Evolutionary conservation across 306 rosid species (phyloP).

Genomic region (Gastrolobium bilobum): DNA sequence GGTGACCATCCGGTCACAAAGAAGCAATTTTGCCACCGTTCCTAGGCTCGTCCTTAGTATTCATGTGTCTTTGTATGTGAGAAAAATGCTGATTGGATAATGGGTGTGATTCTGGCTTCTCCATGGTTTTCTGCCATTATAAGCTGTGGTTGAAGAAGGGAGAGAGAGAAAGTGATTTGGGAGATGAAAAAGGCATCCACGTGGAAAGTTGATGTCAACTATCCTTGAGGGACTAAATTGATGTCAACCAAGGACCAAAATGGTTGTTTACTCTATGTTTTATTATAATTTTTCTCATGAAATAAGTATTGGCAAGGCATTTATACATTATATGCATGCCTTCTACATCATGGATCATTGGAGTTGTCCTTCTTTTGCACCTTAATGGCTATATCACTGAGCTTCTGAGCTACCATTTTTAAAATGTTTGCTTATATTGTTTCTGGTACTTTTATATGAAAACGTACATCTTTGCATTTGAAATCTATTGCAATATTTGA

Average conservation of each 20-base stretch:
- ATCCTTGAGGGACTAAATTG: not conserved
- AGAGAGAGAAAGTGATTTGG: slow-evolving; percentile 11
- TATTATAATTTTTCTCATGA: not conserved
- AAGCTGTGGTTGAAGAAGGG: slow-evolving; percentile 23
- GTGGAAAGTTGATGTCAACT: slow-evolving; percentile 22
- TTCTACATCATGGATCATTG: not conserved
- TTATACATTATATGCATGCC: slow-evolving; percentile 17
- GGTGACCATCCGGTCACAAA: no score
- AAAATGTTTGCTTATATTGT: not conserved
- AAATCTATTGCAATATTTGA: not conserved
- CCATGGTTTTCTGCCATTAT: not conserved
- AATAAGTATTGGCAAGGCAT: not conserved
- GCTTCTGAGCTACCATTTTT: not conserved
- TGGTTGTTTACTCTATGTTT: not conserved
- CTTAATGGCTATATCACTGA: not conserved
- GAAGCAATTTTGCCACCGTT: no score
- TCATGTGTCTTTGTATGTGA: not conserved
- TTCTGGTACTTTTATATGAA: not conserved
- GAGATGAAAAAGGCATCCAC: slow-evolving; percentile 14
- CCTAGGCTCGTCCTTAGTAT: no score
- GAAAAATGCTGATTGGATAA: slow-evolving; percentile 4
- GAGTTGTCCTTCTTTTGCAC: not conserved
- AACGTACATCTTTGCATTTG: not conserved
- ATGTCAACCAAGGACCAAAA: not conserved
- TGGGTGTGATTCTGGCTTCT: slow-evolving; percentile 4